These are phyloP conservation scores for Penicillium sp. DNA, from an alignment of 2,329 filamentous ascomycete genomes.

Conservation along the genomic window DNA sequence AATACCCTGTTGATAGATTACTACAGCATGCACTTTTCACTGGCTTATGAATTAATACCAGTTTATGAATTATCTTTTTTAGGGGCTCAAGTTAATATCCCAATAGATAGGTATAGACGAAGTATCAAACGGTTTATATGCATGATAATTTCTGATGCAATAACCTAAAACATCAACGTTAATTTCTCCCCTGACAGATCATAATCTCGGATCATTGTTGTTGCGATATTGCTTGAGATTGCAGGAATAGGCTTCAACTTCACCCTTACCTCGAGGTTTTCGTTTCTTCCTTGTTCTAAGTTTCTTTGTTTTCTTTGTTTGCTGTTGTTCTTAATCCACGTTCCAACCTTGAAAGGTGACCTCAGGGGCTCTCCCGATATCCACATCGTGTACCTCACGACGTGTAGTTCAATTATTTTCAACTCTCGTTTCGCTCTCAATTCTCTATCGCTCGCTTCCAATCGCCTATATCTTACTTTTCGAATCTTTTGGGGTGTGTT, in stretches of 20 bases:
- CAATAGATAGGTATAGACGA: no score
- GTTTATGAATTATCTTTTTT: background rate
- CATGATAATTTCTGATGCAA: slow-evolving; percentile 15
- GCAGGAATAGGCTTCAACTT: slow-evolving; percentile 9
- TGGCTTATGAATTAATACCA: slow-evolving; percentile 8
- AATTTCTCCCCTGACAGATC: slow-evolving; percentile 17
- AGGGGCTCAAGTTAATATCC: no score
- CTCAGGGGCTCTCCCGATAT: slow-evolving; percentile 7
- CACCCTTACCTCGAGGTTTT: slow-evolving; percentile 15
- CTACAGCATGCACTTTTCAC: slow-evolving; percentile 5
- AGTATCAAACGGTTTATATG: background rate
- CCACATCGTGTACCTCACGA: slow-evolving; percentile 12
- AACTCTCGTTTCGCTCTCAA: slow-evolving; percentile 8
- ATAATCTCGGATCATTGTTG: slow-evolving; percentile 32
- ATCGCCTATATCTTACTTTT: background rate
- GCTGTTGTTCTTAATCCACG: background rate
- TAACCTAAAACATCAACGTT: slow-evolving; percentile 5
- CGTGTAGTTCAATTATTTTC: slow-evolving; percentile 11
- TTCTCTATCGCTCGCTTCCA: background rate
- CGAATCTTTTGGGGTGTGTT: background rate
- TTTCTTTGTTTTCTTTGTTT: background rate
- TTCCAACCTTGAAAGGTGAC: background rate
- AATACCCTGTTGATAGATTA: slow-evolving; percentile 25
- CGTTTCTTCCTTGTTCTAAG: background rate
- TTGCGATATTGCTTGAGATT: slow-evolving; percentile 21